Evolutionary conservation across 257 asterid genomes (phyloP), one percentile per base, ranked within the genome.

Genomic region (Thymus mandschuricus): DNA sequence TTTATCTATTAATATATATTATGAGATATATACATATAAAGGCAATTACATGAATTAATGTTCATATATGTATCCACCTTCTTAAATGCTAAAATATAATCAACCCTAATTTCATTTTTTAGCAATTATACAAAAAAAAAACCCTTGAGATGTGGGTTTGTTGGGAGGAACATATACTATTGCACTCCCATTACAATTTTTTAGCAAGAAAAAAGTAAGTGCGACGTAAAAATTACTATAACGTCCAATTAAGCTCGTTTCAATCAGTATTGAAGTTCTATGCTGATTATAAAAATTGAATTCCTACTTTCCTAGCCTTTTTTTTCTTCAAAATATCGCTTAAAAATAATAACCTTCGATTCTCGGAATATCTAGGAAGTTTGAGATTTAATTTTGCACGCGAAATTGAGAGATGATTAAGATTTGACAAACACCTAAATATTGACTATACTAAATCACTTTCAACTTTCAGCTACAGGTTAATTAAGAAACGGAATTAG

Each of bases 401-500:
- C 62, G 5, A 30, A 56, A 10, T 4, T 56, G 40, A 10, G 10
- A 56, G 62, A 56, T 30, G 62, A 56, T 56, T 28, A 31, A 29
- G 62, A 30, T 31, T 30, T 3, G 38, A 56, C 41, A 10, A 56
- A 56, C 62, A 30, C 40, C 40, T 56, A 30, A 29, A 56, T 21
- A 56, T 29, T 30, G 41, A 30, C 62, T 55, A 30, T 29, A 3
- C 40, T 56, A 29, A 56, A 29, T n/a, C n/a, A n/a, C n/a, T n/a
- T n/a, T n/a, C n/a, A n/a, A 30, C 61, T 29, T 56, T 56, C 21
- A 29, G 62, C 62, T 38, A 21, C 62, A 29, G 41, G 9, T 35
- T 35, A 35, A 35, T 56, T 15, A 56, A n/a, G 28, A 31, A 64
- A 65, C n/a, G 59, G 49, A 65, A 65, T 5, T 64, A 21, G 21